Evolutionary conservation across 257 asterid species (phyloP).

Genomic region (Solanum infundibuliforme): DNA sequence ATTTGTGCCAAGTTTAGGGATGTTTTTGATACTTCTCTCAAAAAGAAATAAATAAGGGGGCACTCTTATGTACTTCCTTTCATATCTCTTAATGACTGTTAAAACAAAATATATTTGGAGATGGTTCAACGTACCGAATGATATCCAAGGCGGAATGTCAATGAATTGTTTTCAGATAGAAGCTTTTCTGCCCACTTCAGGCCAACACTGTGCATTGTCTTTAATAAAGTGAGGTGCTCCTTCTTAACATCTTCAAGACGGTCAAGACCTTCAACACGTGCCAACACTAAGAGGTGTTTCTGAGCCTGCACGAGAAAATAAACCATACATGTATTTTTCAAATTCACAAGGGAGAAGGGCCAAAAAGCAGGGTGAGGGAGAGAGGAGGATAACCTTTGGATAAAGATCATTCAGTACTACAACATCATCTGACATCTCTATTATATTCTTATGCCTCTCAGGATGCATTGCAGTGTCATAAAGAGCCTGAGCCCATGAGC

Average conservation of each 20-base stretch:
- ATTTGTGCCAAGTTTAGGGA: too few species aligned
- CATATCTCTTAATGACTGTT: not conserved
- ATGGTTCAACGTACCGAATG: conserved; percentile 41
- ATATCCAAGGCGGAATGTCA: conserved; percentile 80
- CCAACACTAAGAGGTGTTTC: conserved; percentile 57
- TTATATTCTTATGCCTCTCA: conserved; percentile 33
- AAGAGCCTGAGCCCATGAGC: conserved; percentile 62
- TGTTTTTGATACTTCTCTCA: too few species aligned
- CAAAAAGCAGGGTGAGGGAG: not conserved
- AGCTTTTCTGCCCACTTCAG: conserved; percentile 63
- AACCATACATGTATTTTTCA: not conserved
- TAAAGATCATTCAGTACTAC: conserved; percentile 79
- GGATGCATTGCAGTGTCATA: conserved; percentile 71
- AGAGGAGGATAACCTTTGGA: conserved; percentile 61
- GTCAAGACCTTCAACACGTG: conserved; percentile 71
- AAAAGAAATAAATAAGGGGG: too few species aligned
- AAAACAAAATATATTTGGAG: not conserved
- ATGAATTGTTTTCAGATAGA: conserved; percentile 36
- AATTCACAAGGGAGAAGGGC: not conserved
- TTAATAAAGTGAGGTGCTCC: conserved; percentile 54
- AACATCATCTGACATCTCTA: conserved; percentile 52
- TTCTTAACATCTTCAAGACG: conserved; percentile 43
- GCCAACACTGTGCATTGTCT: conserved; percentile 66
- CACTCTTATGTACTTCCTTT: not conserved
- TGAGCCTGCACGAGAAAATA: conserved; percentile 46